These are phyloP conservation scores for Gloeopeniophorella convolvens DNA, from an alignment of 768 basidiomycete species.

Conservation along the genomic window DNA sequence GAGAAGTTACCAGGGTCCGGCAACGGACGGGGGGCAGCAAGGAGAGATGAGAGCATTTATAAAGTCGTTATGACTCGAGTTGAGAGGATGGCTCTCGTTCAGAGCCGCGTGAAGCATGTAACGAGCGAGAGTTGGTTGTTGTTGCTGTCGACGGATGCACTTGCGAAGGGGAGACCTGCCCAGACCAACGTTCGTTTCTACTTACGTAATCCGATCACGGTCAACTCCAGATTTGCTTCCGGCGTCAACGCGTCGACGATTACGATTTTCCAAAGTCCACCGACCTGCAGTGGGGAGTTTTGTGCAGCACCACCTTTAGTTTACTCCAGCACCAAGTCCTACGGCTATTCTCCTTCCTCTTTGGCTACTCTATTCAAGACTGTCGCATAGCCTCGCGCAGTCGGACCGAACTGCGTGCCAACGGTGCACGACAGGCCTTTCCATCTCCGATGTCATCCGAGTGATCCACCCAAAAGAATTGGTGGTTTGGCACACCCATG, in stretches of 20 bases:
- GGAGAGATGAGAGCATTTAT: conserved; percentile 21
- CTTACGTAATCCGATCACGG: conserved; percentile 15
- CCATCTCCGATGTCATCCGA: too few relatives aligned
- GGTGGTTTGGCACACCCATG: too few relatives aligned
- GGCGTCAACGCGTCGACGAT: neutral
- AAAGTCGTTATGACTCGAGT: conserved; percentile 15
- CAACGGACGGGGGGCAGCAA: conserved; percentile 17
- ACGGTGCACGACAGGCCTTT: too few relatives aligned
- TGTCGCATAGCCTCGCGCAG: too few relatives aligned
- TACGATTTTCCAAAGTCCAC: neutral
- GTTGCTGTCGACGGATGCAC: conserved; percentile 2
- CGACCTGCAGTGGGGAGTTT: too few relatives aligned
- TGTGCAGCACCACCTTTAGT: too few relatives aligned
- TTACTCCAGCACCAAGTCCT: too few relatives aligned
- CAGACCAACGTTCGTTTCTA: neutral
- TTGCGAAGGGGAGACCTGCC: neutral
- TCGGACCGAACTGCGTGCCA: too few relatives aligned
- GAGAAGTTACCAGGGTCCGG: conserved; percentile 17
- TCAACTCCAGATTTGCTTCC: conserved; percentile 2
- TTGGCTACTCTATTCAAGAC: too few relatives aligned
- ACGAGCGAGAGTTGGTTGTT: conserved; percentile 7
- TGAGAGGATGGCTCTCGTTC: conserved; percentile 23
- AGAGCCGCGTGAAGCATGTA: conserved; percentile 22
- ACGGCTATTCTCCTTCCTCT: too few relatives aligned
- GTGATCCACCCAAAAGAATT: too few relatives aligned